Evolutionary conservation across 179 eudicot genomes (phyloP).

Genomic region (Vitellaria paradoxa): DNA sequence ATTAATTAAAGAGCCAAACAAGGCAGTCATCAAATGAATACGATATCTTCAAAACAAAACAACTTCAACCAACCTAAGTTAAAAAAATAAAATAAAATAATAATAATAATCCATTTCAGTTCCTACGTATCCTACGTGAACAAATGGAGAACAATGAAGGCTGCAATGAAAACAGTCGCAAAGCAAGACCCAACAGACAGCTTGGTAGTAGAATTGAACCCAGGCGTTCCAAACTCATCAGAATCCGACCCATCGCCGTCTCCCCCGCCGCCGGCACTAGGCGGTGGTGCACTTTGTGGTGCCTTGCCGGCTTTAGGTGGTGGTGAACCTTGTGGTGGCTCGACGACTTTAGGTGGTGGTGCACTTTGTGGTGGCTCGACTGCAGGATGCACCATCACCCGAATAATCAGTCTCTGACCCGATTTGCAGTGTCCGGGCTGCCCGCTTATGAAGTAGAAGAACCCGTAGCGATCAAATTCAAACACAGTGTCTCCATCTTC

Average conservation of each 20-base stretch:
- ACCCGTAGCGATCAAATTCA: constrained; percentile 49
- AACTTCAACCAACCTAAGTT: neutral
- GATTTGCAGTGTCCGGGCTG: constrained; percentile 50
- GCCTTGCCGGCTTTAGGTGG: constrained; percentile 17
- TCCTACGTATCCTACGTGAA: constrained; percentile 29
- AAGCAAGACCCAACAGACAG: constrained; percentile 38
- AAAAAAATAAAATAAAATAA: neutral
- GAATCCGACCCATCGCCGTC: constrained; percentile 17
- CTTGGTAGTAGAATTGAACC: constrained; percentile 38
- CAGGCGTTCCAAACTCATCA: constrained; percentile 29
- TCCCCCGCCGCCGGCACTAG: constrained; percentile 22
- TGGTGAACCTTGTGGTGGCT: constrained; percentile 26
- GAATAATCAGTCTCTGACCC: constrained; percentile 63
- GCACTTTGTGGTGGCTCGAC: constrained; percentile 24
- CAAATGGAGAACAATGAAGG: constrained; percentile 34
- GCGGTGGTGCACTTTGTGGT: constrained; percentile 27
- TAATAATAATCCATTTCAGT: too few relatives aligned
- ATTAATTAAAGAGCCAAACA: neutral
- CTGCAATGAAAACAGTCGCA: constrained; percentile 32
- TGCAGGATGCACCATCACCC: constrained; percentile 55
- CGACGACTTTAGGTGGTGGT: constrained; percentile 23
- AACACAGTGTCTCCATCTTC: constrained; percentile 55
- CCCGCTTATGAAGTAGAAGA: constrained; percentile 76
- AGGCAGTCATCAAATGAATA: neutral
- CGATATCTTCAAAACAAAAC: neutral